Conservation (phyloP, 1,139 yeast species). For the Kodamaea ohmeri region DNA sequence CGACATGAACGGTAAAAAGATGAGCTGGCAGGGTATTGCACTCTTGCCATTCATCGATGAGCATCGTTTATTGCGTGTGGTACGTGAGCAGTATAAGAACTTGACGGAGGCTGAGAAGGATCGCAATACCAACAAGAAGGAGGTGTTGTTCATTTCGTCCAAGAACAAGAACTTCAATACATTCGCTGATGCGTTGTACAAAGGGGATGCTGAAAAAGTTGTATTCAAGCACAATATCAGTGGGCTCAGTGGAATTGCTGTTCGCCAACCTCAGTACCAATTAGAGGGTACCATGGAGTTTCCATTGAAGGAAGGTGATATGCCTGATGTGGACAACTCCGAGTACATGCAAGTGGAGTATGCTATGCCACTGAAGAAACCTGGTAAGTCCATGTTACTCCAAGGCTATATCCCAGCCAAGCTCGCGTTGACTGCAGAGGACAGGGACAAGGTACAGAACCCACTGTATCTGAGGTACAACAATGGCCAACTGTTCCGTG, state of each 20-base stretch:
- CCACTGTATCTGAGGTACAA: slow-evolving; percentile 28
- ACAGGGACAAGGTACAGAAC: slow-evolving; percentile 53
- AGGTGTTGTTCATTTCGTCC: slow-evolving; percentile 58
- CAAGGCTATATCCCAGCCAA: slow-evolving; percentile 71
- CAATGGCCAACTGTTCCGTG: slow-evolving; percentile 32
- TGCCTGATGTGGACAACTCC: slow-evolving; percentile 56
- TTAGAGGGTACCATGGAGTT: slow-evolving; percentile 48
- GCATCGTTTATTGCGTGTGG: slow-evolving; percentile 62
- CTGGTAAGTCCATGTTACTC: slow-evolving; percentile 78
- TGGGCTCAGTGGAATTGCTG: slow-evolving; percentile 68
- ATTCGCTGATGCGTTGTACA: slow-evolving; percentile 35
- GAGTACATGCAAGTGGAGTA: slow-evolving; percentile 59
- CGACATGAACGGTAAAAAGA: slow-evolving; percentile 93
- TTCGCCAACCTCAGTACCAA: slow-evolving; percentile 37
- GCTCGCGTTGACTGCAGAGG: slow-evolving; percentile 46
- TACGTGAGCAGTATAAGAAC: slow-evolving; percentile 59
- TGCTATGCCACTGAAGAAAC: slow-evolving; percentile 49
- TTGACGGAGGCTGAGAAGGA: slow-evolving; percentile 67
- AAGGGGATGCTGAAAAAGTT: slow-evolving; percentile 26
- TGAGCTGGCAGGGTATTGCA: slow-evolving; percentile 96
- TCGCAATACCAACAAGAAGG: slow-evolving; percentile 67
- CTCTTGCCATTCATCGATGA: slow-evolving; percentile 89
- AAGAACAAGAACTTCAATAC: slow-evolving; percentile 47
- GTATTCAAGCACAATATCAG: slow-evolving; percentile 47
- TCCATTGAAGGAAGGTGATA: slow-evolving; percentile 60